Evolutionary conservation across 169 alveolate species (phyloP), one percentile per base, ranked within the genome.

Genomic region (Toxoplasma gondii): DNA sequence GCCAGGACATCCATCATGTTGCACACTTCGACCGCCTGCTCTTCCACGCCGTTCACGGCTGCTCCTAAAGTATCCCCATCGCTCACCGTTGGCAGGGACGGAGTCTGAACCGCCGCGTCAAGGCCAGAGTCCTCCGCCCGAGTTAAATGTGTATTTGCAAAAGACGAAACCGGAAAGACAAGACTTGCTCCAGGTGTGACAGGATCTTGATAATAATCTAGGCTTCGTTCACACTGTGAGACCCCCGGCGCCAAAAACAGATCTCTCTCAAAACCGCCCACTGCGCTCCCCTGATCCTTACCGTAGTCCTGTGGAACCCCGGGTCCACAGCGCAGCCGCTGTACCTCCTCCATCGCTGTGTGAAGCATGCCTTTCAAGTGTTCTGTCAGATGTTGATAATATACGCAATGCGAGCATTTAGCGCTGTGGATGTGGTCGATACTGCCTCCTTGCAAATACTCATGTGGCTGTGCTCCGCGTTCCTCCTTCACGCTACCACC

Each of bases 311-410:
- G 74, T 64, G n/a, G n/a, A 64, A 16, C n/a, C n/a, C 74, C 74
- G 22, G 74, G 24, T 38, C 45, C 43, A 44, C 90, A 36, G 67
- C 67, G 90, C 41, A 82, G 90, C 19, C 69, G 67, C 69, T 44
- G 53, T n/a, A 82, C 90, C 36, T 82, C 90, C 69, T 29, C 69
- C 90, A 82, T 82, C 41, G 90, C 64, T 29, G 90, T 41, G 67
- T 41, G 58, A 22, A 82, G 67, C 64, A 82, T 22, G 0, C 41
- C 69, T 41, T 43, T 27, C 53, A 82, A 27, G 67, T 43, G 90
- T 31, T 82, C 90, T 2, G 90, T 82, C 67, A 82, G 90, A 27
- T 82, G 90, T 38, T 44, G 90, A 49, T 82, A 82, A 49, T 82
- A 82, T 22, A 38, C 90, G 39, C 67, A 38, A 10, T 38, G 90